A percentile compares a stretch with the other conserved stretches of the same genome.
These are phyloP conservation scores for Isabelozyma pseudorhagii DNA, from an alignment of 805 yeast species.

Conservation along the genomic window DNA sequence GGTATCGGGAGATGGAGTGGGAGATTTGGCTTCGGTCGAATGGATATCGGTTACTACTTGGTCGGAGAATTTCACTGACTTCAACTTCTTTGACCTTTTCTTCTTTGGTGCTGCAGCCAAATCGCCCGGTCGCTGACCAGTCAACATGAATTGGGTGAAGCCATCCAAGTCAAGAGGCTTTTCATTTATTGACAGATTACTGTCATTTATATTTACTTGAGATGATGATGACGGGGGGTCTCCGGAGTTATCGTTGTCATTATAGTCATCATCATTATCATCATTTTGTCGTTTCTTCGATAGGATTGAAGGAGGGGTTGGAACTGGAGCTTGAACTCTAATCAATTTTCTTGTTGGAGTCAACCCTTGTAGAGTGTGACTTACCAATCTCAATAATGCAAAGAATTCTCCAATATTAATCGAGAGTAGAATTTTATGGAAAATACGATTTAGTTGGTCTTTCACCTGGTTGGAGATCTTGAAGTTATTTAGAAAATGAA, in stretches of 20 bases:
- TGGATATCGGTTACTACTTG: constrained; percentile 50
- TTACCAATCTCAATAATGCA: constrained; percentile 75
- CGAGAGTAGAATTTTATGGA: constrained; percentile 48
- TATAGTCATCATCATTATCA: constrained; percentile 27
- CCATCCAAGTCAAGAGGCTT: constrained; percentile 74
- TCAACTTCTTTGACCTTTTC: constrained; percentile 43
- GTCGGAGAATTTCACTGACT: constrained; percentile 72
- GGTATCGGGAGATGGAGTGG: constrained; percentile 18
- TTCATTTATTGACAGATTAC: background rate
- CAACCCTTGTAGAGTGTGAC: constrained; percentile 61
- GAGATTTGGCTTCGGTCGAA: constrained; percentile 15
- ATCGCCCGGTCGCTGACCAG: constrained; percentile 69
- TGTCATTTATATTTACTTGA: constrained; percentile 1
- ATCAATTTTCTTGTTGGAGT: constrained; percentile 56
- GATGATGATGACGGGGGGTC: background rate
- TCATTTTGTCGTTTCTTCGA: constrained; percentile 55
- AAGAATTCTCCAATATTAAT: constrained; percentile 89
- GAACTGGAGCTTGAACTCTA: constrained; percentile 58
- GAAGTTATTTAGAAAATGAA: constrained; percentile 75
- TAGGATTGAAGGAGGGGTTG: constrained; percentile 77
- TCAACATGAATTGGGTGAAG: constrained; percentile 77
- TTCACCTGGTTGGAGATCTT: constrained; percentile 52
- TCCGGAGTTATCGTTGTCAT: background rate
- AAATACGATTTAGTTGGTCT: constrained; percentile 49
- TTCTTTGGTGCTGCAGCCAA: constrained; percentile 19